Evolutionary conservation across 257 asterid genomes (phyloP).

Genomic region (Lithospermum erythrorhizon): DNA sequence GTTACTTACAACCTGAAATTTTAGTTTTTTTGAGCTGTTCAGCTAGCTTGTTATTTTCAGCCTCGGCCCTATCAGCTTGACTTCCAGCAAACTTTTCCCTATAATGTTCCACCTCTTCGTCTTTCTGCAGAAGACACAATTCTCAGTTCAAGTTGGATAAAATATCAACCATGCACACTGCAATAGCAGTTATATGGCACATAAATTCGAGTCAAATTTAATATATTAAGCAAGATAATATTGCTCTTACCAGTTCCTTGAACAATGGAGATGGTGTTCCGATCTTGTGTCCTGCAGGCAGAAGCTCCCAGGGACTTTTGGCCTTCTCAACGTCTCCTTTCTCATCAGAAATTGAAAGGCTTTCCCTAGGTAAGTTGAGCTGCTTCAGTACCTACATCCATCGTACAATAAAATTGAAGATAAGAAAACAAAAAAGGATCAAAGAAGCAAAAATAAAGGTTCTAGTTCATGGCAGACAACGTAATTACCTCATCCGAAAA

Average conservation of each 20-base stretch:
- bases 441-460: background rate
- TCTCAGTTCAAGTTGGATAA: conserved; percentile 7
- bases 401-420: conserved; percentile 3
- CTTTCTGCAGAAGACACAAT: conserved; percentile 47
- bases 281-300: conserved; percentile 77
- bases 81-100: conserved; percentile 79
- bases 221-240: background rate
- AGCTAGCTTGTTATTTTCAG: conserved; percentile 51
- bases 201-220: conserved; percentile 7
- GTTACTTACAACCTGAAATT: conserved; percentile 41
- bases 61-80: conserved; percentile 80
- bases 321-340: conserved; percentile 59
- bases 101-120: conserved; percentile 53
- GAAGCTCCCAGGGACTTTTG: conserved; percentile 73
- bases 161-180: background rate
- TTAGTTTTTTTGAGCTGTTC: conserved; percentile 55
- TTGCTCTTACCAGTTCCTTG: conserved; percentile 54
- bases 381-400: conserved; percentile 72
- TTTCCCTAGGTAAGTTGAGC: conserved; percentile 65
- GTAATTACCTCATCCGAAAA: conserved; percentile 65
- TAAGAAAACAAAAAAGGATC: conserved; percentile 3
- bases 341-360: conserved; percentile 61
- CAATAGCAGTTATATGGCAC: conserved; percentile 1
- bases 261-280: conserved; percentile 83
- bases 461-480: background rate